Evolutionary conservation across 371 early-diverging fungal species (phyloP).

Genomic region (Mucor indicus): DNA sequence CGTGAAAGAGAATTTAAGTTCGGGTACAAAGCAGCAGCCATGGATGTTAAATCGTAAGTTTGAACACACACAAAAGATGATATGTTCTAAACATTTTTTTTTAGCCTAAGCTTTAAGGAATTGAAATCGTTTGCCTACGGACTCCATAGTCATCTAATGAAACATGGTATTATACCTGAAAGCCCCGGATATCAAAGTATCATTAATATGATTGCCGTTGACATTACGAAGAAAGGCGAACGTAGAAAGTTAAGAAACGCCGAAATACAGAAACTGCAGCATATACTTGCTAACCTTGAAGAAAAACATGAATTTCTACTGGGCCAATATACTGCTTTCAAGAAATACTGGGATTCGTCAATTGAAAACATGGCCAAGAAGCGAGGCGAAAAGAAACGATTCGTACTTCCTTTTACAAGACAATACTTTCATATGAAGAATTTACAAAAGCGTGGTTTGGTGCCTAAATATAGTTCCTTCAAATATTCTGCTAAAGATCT

Average conservation of each 20-base stretch:
- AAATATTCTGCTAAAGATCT: slow-evolving; percentile 96
- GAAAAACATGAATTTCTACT: slow-evolving; percentile 81
- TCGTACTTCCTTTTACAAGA: slow-evolving; percentile 80
- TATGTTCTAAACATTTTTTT: not conserved
- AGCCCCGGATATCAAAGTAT: slow-evolving; percentile 76
- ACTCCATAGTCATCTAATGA: slow-evolving; percentile 33
- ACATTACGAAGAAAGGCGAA: slow-evolving; percentile 91
- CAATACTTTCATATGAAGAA: slow-evolving; percentile 94
- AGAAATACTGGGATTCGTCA: slow-evolving; percentile 86
- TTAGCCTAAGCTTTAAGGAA: slow-evolving; percentile 36
- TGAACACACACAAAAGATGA: not conserved
- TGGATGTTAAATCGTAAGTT: slow-evolving; percentile 25
- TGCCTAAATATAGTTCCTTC: slow-evolving; percentile 96
- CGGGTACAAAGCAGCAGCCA: slow-evolving; percentile 23
- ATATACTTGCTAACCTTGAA: slow-evolving; percentile 78
- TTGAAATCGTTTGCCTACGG: slow-evolving; percentile 38
- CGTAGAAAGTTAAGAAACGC: slow-evolving; percentile 74
- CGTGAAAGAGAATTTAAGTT: slow-evolving; percentile 27
- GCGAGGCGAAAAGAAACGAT: slow-evolving; percentile 72
- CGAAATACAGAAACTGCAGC: slow-evolving; percentile 74
- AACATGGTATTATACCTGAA: slow-evolving; percentile 30
- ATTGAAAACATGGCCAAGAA: slow-evolving; percentile 84
- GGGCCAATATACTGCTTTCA: slow-evolving; percentile 83
- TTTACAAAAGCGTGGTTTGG: slow-evolving; percentile 78
- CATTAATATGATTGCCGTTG: slow-evolving; percentile 87